phyloP scores from a whole-genome alignment of 139 green algal species.

The Astrephomene gubernaculifera region DNA sequence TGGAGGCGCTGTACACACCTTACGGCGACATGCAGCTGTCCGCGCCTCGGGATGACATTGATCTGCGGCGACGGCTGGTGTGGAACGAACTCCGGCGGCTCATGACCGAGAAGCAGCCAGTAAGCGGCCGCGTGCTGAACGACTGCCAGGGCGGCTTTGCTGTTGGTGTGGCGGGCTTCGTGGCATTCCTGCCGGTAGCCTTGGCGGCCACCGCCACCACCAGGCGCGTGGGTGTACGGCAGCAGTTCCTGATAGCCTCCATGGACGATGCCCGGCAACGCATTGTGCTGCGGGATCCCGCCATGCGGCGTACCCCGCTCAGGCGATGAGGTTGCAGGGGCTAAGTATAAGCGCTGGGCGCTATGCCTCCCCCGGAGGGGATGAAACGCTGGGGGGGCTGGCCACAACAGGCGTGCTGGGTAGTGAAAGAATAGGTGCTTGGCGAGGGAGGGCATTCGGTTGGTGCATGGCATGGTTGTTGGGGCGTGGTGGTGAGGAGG shows the following conservation, averaged over 20 bases:
- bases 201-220: not conserved
- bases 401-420: too few species aligned
- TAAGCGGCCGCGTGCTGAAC: constrained; percentile 59
- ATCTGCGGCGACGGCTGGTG: constrained; percentile 3
- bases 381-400: not conserved
- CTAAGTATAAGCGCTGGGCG: not conserved
- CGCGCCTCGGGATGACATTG: not conserved
- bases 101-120: constrained; percentile 18
- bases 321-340: not conserved
- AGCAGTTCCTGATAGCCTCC: constrained; percentile 7
- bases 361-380: too few species aligned
- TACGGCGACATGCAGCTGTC: constrained; percentile 60
- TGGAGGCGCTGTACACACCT: constrained; percentile 45
- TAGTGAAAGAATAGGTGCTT: too few species aligned
- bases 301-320: not conserved
- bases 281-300: constrained; percentile 24
- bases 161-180: constrained; percentile 57
- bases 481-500: too few species aligned
- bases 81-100: constrained; percentile 42
- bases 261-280: constrained; percentile 21
- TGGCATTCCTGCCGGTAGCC: constrained; percentile 45
- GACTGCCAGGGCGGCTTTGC: constrained; percentile 49
- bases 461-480: too few species aligned
- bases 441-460: too few species aligned
- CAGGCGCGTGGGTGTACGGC: not conserved